These are phyloP conservation scores for Sphaerulina populicola DNA, from an alignment of 2,329 filamentous ascomycete species.

Conservation along the genomic window DNA sequence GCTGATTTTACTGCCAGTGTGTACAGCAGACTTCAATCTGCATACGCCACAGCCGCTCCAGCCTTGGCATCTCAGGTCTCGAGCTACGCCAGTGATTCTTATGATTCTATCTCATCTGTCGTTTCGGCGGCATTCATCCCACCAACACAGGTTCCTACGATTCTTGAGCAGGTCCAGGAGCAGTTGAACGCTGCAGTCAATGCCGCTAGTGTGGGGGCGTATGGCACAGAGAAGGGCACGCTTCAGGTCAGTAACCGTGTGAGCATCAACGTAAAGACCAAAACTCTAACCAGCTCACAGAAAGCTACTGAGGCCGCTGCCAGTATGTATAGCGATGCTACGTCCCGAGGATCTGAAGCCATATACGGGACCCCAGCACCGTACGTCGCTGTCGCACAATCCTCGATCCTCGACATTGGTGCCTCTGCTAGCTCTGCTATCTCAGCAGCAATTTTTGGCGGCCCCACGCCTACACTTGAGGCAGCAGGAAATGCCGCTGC, in stretches of 20 bases:
- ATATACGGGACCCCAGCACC: slow-evolving; percentile 49
- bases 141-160: slow-evolving; percentile 50
- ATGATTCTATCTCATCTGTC: slow-evolving; percentile 41
- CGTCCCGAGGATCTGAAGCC: slow-evolving; percentile 35
- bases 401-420: slow-evolving; percentile 47
- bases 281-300: slow-evolving; percentile 26
- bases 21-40: slow-evolving; percentile 60
- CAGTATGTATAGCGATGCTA: slow-evolving; percentile 41
- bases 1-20: slow-evolving; percentile 75
- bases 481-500: slow-evolving; percentile 39
- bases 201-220: slow-evolving; percentile 50
- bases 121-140: slow-evolving; percentile 48
- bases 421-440: slow-evolving; percentile 49
- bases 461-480: slow-evolving; percentile 43
- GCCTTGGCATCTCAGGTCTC: slow-evolving; percentile 47
- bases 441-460: slow-evolving; percentile 51
- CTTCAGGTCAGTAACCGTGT: slow-evolving; percentile 34
- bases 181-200: slow-evolving; percentile 53
- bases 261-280: background rate
- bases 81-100: slow-evolving; percentile 44
- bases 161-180: slow-evolving; percentile 49
- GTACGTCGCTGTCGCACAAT: slow-evolving; percentile 47
- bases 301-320: slow-evolving; percentile 48
- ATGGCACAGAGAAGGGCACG: slow-evolving; percentile 48
- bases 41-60: slow-evolving; percentile 60